A percentile compares a stretch with the other conserved stretches of the same genome.
Conservation (phyloP, 345 rosid genomes). For the Aurinia saxatilis region DNA sequence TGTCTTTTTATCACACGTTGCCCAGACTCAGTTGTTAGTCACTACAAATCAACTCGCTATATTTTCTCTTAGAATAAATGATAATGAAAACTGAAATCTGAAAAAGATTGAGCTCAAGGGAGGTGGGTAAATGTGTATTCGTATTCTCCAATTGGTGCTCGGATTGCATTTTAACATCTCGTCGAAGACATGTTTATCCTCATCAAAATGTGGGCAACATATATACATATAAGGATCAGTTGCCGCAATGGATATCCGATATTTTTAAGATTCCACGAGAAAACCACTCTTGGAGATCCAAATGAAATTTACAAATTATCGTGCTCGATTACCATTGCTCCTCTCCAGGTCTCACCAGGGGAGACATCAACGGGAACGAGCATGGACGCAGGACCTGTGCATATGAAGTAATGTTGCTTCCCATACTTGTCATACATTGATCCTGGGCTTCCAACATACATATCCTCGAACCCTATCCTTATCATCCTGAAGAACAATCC, state of each 20-base stretch:
- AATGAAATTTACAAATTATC: constrained; percentile 56
- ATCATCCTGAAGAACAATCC: constrained; percentile 80
- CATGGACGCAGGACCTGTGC: constrained; percentile 80
- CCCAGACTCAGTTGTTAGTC: neutral
- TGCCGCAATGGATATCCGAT: too few relatives aligned
- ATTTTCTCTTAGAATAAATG: neutral
- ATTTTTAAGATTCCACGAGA: too few relatives aligned
- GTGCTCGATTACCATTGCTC: constrained; percentile 86
- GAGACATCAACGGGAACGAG: constrained; percentile 58
- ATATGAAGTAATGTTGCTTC: constrained; percentile 57
- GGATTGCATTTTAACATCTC: too few relatives aligned
- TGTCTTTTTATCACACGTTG: neutral
- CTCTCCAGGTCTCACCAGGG: constrained; percentile 71
- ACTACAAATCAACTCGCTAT: neutral
- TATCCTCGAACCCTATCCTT: constrained; percentile 71
- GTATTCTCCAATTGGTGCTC: too few relatives aligned
- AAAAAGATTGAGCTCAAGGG: neutral
- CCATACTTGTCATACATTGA: constrained; percentile 53
- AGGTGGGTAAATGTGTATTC: too few relatives aligned
- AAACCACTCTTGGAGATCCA: too few relatives aligned
- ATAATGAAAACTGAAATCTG: neutral
- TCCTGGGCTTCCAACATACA: constrained; percentile 33
- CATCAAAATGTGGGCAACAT: too few relatives aligned
- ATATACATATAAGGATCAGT: too few relatives aligned
- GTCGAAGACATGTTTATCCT: too few relatives aligned